Conservation (phyloP, 1,139 yeast genomes). For the Debaryomycetaceae sp. region DNA sequence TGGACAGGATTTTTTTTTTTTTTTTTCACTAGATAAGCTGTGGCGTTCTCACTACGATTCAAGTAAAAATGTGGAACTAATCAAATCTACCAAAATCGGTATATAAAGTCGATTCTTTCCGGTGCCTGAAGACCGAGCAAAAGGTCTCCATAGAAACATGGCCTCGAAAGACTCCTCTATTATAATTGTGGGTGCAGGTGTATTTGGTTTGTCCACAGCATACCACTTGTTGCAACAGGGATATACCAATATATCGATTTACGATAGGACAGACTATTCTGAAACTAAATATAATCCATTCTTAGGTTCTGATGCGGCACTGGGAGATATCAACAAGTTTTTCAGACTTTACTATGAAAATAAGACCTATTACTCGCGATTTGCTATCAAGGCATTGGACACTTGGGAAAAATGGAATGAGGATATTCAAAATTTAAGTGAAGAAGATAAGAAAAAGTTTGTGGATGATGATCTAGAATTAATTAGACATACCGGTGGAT, state of each 20-base stretch:
- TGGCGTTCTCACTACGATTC: too few species aligned
- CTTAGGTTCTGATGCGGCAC: conserved; percentile 36
- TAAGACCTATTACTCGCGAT: conserved; percentile 28
- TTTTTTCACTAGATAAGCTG: too few species aligned
- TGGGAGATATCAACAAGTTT: conserved; percentile 38
- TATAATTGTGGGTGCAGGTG: conserved; percentile 43
- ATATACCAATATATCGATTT: conserved; percentile 12
- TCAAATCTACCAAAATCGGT: too few species aligned
- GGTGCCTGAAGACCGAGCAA: too few species aligned
- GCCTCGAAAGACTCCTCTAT: conserved; percentile 13
- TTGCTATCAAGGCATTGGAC: conserved; percentile 32
- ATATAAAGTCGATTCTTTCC: too few species aligned
- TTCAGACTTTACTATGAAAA: conserved; percentile 38
- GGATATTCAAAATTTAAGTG: conserved; percentile 5
- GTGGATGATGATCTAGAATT: conserved; percentile 19
- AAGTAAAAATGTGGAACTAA: too few species aligned
- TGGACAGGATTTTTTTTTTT: too few species aligned
- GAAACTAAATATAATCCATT: conserved; percentile 9
- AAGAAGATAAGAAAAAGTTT: conserved; percentile 14
- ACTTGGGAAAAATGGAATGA: conserved; percentile 30
- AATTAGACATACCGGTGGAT: conserved; percentile 13
- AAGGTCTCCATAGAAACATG: too few species aligned
- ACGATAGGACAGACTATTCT: conserved; percentile 10
- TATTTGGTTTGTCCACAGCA: conserved; percentile 45
- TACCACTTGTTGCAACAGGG: conserved; percentile 26